Base-by-base conservation (phyloP, 495 filamentous ascomycete genomes). In the Coniosporium apollinis region DNA sequence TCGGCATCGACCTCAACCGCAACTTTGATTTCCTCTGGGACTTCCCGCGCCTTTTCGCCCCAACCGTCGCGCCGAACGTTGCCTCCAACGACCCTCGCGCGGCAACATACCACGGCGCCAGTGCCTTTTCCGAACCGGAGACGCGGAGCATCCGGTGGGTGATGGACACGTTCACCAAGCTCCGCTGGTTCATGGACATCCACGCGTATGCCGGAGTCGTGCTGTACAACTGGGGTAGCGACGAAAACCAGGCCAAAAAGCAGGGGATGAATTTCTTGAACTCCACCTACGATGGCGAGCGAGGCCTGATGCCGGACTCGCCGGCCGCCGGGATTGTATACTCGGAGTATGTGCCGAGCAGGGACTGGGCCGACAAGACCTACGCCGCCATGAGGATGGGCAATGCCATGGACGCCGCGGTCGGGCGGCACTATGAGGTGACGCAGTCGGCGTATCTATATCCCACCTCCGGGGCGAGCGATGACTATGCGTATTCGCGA, bases 181-280 rank as follows among this genome's bases (percentile, higher is more conserved):
- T 64, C 19, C 30, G 53, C 9, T 62, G 59, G 59, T 60, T 57
- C 42, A 42, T 62, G 11, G 60, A 64, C 43, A 38, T 62, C 10
- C 60, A 64, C 46, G 61, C 59, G 3, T 50, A 47, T 28, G 51
- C 53, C 19, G 56, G 56, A 14, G 41, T 42, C 17, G 43, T 64
- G 11, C 44, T 64, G 0, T 61, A 62, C 43, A 41, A 32, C 39
- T 64, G 59, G 59, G 58, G 59, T 11, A 43, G 52, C 42, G 61
- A 62, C 33, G 41, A 47, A 4, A 50, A 53, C 42, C 58, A 61
- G 45, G 33, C 41, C 19, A 43, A 26, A 10, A 37, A 47, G 22
- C 35, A 49, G 11, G 36, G 38, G 28, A 46, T 47, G 52, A 64
- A 57, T 29, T 57, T 60, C 30, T 22, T 50, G 14, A 61, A 59